phyloP scores from a whole-genome alignment of 2,329 filamentous ascomycete genomes.

The Coleophoma crateriformis region DNA sequence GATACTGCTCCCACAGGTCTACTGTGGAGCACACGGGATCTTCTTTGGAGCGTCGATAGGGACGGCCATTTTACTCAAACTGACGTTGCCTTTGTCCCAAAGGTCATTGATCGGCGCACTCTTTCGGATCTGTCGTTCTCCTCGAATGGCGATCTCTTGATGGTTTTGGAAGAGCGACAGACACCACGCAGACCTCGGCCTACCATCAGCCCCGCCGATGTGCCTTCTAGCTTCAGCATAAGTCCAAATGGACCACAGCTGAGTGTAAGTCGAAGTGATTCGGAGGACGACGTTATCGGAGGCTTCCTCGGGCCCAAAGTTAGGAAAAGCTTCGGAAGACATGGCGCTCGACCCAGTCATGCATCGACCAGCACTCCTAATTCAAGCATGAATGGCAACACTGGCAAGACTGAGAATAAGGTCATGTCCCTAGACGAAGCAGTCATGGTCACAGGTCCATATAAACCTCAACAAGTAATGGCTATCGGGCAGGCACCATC shows the following conservation, averaged over 20 bases:
- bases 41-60: slow-evolving; percentile 60
- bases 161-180: slow-evolving; percentile 56
- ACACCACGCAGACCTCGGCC: slow-evolving; percentile 37
- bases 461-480: slow-evolving; percentile 57
- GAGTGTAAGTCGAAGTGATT: slow-evolving; percentile 56
- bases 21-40: slow-evolving; percentile 59
- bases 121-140: slow-evolving; percentile 58
- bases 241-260: slow-evolving; percentile 44
- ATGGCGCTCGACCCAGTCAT: slow-evolving; percentile 36
- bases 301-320: slow-evolving; percentile 49
- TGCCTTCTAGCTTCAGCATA: slow-evolving; percentile 22
- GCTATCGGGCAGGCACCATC: slow-evolving; percentile 52
- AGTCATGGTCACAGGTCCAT: slow-evolving; percentile 50
- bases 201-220: slow-evolving; percentile 19
- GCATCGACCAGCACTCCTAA: slow-evolving; percentile 51
- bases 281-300: slow-evolving; percentile 57
- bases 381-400: slow-evolving; percentile 3
- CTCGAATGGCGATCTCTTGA: slow-evolving; percentile 50
- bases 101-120: slow-evolving; percentile 56
- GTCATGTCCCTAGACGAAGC: slow-evolving; percentile 51
- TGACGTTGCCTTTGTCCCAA: slow-evolving; percentile 58
- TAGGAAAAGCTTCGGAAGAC: slow-evolving; percentile 33
- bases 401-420: slow-evolving; percentile 31
- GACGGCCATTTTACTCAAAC: slow-evolving; percentile 60
- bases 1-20: slow-evolving; percentile 50